phyloP scores from a whole-genome alignment of 1,284 basidiomycete genomes.

The Pascua guehoae region DNA sequence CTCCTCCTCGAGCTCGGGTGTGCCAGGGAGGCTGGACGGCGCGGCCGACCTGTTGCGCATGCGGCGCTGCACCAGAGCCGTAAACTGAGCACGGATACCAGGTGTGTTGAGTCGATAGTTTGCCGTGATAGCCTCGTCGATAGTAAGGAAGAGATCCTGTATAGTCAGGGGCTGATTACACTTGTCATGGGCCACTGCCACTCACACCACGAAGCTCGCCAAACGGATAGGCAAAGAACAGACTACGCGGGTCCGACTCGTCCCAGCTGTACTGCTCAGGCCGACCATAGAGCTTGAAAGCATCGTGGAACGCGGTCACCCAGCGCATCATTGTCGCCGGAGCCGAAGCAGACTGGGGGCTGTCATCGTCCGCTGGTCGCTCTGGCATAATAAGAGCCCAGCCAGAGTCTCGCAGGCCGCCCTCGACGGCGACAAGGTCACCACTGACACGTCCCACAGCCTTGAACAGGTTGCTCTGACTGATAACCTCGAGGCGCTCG shows the following conservation, averaged over 20 bases:
- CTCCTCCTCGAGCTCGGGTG: constrained; percentile 2
- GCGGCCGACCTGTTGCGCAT: constrained; percentile 49
- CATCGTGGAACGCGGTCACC: constrained; percentile 83
- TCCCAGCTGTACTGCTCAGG: constrained; percentile 82
- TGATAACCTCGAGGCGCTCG: constrained; percentile 87
- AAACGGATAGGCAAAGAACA: constrained; percentile 48
- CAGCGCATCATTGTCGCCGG: constrained; percentile 73
- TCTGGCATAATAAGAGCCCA: constrained; percentile 89
- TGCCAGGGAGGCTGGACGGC: no score
- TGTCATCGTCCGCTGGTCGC: constrained; percentile 53
- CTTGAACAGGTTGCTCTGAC: constrained; percentile 80
- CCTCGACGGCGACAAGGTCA: constrained; percentile 60
- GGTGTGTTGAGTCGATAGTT: constrained; percentile 70
- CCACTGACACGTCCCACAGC: constrained; percentile 75
- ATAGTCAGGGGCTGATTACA: not conserved
- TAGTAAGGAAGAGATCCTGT: constrained; percentile 80
- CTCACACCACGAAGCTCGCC: constrained; percentile 36
- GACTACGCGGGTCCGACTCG: constrained; percentile 60
- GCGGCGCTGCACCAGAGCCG: constrained; percentile 62
- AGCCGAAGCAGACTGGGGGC: constrained; percentile 10
- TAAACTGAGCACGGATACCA: constrained; percentile 61
- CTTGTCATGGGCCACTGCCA: not conserved
- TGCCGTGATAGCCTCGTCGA: constrained; percentile 72
- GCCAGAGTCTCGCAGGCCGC: constrained; percentile 59
- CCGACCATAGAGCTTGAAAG: constrained; percentile 76